These are phyloP conservation scores for Candida loeiensis DNA, from an alignment of 805 yeast genomes.

Conservation along the genomic window DNA sequence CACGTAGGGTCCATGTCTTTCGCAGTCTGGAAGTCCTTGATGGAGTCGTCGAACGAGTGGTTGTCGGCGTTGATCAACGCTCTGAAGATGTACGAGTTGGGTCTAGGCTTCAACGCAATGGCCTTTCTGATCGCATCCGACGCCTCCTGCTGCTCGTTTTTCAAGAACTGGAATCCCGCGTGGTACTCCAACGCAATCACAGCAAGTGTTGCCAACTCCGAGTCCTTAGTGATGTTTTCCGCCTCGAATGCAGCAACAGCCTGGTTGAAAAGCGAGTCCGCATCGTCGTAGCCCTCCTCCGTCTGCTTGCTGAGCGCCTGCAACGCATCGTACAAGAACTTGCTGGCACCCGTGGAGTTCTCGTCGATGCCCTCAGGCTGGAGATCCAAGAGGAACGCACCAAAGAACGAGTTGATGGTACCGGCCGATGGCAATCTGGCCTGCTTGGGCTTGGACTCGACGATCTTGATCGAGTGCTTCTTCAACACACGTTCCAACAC, in stretches of 20 bases:
- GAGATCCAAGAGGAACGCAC: slow-evolving; percentile 68
- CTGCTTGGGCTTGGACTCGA: slow-evolving; percentile 51
- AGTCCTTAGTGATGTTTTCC: slow-evolving; percentile 27
- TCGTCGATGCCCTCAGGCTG: slow-evolving; percentile 47
- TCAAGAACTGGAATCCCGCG: slow-evolving; percentile 81
- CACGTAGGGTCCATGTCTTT: slow-evolving; percentile 61
- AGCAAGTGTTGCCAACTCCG: slow-evolving; percentile 42
- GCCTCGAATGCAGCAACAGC: slow-evolving; percentile 50
- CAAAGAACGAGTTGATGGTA: slow-evolving; percentile 79
- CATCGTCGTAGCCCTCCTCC: slow-evolving; percentile 57
- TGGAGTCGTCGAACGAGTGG: slow-evolving; percentile 57
- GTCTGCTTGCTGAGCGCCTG: slow-evolving; percentile 49
- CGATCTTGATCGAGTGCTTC: slow-evolving; percentile 71
- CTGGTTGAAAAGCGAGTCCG: slow-evolving; percentile 55
- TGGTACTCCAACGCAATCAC: slow-evolving; percentile 78
- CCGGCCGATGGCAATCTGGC: slow-evolving; percentile 76
- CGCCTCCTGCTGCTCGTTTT: slow-evolving; percentile 66
- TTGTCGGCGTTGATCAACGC: slow-evolving; percentile 83
- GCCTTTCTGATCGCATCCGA: slow-evolving; percentile 62
- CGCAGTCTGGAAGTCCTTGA: slow-evolving; percentile 68
- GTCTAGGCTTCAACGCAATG: slow-evolving; percentile 64
- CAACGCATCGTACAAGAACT: slow-evolving; percentile 62
- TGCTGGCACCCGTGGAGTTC: slow-evolving; percentile 56
- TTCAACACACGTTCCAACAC: slow-evolving; percentile 84
- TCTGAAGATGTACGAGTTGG: slow-evolving; percentile 76